Evolutionary conservation across 805 yeast genomes (phyloP).

Genomic region (Groenewaldozyma salmanticensis): DNA sequence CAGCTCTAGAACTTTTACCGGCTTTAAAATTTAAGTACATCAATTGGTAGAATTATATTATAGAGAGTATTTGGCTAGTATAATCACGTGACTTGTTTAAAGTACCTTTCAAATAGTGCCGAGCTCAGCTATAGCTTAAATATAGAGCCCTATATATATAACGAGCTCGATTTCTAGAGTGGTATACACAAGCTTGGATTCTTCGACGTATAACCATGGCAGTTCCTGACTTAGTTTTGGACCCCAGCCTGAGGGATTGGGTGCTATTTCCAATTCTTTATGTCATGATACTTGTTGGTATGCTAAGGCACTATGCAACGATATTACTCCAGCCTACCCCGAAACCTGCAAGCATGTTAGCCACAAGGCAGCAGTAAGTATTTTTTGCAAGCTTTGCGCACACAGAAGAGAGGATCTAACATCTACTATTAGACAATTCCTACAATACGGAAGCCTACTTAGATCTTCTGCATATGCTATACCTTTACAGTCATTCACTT

Average conservation of each 20-base stretch:
- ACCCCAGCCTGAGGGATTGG: slow-evolving; percentile 80
- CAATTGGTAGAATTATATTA: too few relatives aligned
- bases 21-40: too few relatives aligned
- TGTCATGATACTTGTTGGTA: slow-evolving; percentile 83
- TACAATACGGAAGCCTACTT: slow-evolving; percentile 51
- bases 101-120: too few relatives aligned
- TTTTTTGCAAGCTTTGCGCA: too few relatives aligned
- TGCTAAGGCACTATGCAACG: slow-evolving; percentile 62
- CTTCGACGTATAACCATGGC: too few relatives aligned
- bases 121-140: too few relatives aligned
- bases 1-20: too few relatives aligned
- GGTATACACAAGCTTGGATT: too few relatives aligned
- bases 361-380: slow-evolving; percentile 42
- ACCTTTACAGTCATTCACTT: slow-evolving; percentile 41
- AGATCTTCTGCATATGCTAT: slow-evolving; percentile 45
- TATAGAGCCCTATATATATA: too few relatives aligned
- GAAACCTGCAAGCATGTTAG: slow-evolving; percentile 41
- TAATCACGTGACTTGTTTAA: too few relatives aligned
- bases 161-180: too few relatives aligned
- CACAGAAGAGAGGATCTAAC: background rate
- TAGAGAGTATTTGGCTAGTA: too few relatives aligned
- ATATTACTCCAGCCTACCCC: slow-evolving; percentile 49
- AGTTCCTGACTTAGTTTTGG: slow-evolving; percentile 49
- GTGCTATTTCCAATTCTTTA: slow-evolving; percentile 81
- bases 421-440: slow-evolving; percentile 34